These are phyloP conservation scores for Fraxinus cuspidata DNA, from an alignment of 257 asterid genomes.

Conservation along the genomic window DNA sequence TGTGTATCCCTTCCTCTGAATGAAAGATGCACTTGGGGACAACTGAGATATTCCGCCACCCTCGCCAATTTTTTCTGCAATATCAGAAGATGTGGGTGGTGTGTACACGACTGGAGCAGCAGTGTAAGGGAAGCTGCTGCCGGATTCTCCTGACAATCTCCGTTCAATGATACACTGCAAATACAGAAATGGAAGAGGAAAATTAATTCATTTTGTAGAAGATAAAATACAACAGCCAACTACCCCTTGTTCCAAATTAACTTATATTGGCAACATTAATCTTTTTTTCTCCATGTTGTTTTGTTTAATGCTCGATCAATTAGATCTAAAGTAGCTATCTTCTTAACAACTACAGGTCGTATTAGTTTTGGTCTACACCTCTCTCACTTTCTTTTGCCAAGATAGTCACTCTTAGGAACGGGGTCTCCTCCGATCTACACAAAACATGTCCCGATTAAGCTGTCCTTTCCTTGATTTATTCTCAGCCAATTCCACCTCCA, in stretches of 20 bases:
- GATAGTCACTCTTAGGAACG: background rate
- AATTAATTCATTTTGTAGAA: background rate
- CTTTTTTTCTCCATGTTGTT: background rate
- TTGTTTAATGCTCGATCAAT: background rate
- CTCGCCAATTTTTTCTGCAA: conserved; percentile 66
- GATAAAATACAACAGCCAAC: background rate
- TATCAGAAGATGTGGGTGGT: conserved; percentile 60
- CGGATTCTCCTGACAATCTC: conserved; percentile 47
- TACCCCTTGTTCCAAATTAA: background rate
- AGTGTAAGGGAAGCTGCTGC: conserved; percentile 65
- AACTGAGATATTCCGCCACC: conserved; percentile 45
- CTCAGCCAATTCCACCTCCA: background rate
- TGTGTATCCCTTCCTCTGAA: conserved; percentile 89
- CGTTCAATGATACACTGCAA: conserved; percentile 73
- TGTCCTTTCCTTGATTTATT: background rate
- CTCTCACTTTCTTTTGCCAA: background rate
- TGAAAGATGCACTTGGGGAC: conserved; percentile 61
- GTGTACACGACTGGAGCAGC: conserved; percentile 65
- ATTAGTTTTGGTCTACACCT: background rate
- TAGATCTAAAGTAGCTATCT: background rate
- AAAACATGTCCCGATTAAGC: background rate
- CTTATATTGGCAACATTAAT: background rate
- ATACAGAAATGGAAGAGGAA: conserved; percentile 19
- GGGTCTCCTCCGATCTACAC: background rate
- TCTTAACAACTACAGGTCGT: background rate